Conservation (phyloP, 2,329 filamentous ascomycete genomes). For the Hymenoscyphus repandus region DNA sequence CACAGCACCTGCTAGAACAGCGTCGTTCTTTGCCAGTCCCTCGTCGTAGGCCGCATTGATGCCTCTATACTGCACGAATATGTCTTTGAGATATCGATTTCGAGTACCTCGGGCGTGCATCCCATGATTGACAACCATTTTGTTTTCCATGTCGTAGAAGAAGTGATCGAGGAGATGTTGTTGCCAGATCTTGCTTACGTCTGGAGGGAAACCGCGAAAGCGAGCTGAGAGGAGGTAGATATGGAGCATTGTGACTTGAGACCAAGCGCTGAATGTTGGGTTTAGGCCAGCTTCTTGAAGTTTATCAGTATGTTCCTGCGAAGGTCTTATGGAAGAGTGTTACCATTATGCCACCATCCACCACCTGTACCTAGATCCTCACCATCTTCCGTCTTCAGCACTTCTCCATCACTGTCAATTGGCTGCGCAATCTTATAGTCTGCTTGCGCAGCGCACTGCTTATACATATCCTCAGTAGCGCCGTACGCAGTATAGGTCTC, state of each 20-base stretch:
- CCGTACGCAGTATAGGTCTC: conserved; percentile 76
- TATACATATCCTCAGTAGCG: conserved; percentile 64
- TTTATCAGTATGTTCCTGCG: not conserved
- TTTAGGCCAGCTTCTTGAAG: conserved; percentile 65
- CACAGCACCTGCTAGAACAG: conserved; percentile 72
- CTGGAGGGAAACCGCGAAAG: conserved; percentile 69
- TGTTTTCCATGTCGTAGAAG: conserved; percentile 82
- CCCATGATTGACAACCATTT: conserved; percentile 77
- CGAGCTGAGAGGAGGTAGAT: conserved; percentile 87
- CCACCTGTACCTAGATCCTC: conserved; percentile 74
- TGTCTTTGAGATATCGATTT: conserved; percentile 72
- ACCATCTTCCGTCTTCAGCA: conserved; percentile 68
- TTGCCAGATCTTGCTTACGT: conserved; percentile 71
- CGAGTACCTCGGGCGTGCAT: conserved; percentile 54
- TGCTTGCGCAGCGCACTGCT: conserved; percentile 24
- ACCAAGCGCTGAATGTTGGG: conserved; percentile 93
- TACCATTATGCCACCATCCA: conserved; percentile 80
- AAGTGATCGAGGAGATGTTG: conserved; percentile 92
- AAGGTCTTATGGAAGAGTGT: not conserved
- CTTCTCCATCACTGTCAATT: conserved; percentile 48
- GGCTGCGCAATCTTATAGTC: conserved; percentile 24
- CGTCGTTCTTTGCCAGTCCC: conserved; percentile 70
- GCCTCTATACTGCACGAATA: conserved; percentile 91
- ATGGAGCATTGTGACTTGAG: conserved; percentile 92
- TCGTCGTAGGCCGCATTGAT: conserved; percentile 80